Evolutionary conservation across 73 alveolate genomes (phyloP), one percentile per base, ranked within the genome.

Genomic region (Paramecium tetraurelia): DNA sequence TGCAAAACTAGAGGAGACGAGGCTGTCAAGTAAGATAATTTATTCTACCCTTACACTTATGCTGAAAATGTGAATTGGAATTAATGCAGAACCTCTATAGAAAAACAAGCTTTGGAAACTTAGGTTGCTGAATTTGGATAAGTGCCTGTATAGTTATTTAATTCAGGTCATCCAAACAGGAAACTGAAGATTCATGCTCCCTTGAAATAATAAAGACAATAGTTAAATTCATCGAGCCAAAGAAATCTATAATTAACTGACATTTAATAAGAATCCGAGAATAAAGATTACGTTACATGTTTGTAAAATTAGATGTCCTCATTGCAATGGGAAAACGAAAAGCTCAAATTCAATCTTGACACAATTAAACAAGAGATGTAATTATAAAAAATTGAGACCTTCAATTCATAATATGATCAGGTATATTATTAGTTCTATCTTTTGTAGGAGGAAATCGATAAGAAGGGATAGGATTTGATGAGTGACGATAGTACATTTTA

Each of bases 41-140:
- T 97, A 86, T 98, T 98, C 93, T 96, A 96, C 69, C 99, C 99
- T 31, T 80, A 92, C 20, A 95, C 99, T 27, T 94, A 96, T 76
- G 97, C 95, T 92, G 97, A 97, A 86, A 95, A 95, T 86, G 96
- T 98, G 18, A 94, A 96, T 85, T 96, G 98, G 93, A 92, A 92
- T 85, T 86, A 93, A 44, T 92, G 93, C n/a, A 92, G 93, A 35
- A 89, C 93, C 36, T 93, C 89, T 33, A 59, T 95, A 24, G 97
- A 96, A 70, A 92, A 92, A 80, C 68, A 92, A n/a, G 99, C 98
- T 22, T 92, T 92, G 63, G 97, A 96, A 88, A 96, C 95, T 36
- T 95, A 97, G 92, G 95, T 97, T 48, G 89, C 96, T 70, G 99
- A 97, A 85, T 98, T 98, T 95, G 99, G 99, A 33, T 95, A 97